Evolutionary conservation across 2,329 filamentous ascomycete species (phyloP), one percentile per base, ranked within the genome.

Genomic region (Metarhizium anisopliae): DNA sequence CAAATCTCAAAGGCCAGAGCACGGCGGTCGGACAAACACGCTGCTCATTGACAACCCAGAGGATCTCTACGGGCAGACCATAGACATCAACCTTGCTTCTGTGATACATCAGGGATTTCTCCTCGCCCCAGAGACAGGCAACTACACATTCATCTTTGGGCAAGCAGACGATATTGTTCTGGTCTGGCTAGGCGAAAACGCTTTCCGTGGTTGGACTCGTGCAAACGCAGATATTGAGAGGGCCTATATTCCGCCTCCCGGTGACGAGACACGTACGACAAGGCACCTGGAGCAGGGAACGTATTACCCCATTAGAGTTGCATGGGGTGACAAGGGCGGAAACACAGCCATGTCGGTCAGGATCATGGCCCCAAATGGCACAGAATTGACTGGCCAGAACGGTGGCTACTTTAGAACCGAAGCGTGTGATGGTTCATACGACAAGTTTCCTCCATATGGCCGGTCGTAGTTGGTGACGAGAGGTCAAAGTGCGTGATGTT

Each of bases 101-200:
- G 56, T 58, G 32, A 56, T 58, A 18, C 56, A 58, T 35, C 56
- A 58, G 30, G 56, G 56, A 18, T 58, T 58, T 38, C 56, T 58
- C 40, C 43, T 58, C 29, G 56, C 56, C 11, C 56, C 56, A 3
- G 56, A 56, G n/a, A 56, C 56, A 10, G 56, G 56, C 35, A 54
- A 58, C 36, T 58, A 56, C 20, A 58, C 56, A 40, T 58, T 58
- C 50, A 38, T 54, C 8, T 58, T 58, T 20, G 56, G 56, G n/a
- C 56, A 58, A 42, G 56, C 56, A 20, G 56, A 58, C 50, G 56
- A 58, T 20, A 58, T 58, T 47, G 54, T 55, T 36, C 47, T 58
- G 7, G 54, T 56, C 16, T 58, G 56, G 56, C 38, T 58, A 40
- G 56, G 56, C 20, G 14, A 56, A 14, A 56, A 56, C 49, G 56